Evolutionary conservation across 352 stramenopile species (phyloP), one percentile per base, ranked within the genome.

Genomic region (Pythium dissimile): DNA sequence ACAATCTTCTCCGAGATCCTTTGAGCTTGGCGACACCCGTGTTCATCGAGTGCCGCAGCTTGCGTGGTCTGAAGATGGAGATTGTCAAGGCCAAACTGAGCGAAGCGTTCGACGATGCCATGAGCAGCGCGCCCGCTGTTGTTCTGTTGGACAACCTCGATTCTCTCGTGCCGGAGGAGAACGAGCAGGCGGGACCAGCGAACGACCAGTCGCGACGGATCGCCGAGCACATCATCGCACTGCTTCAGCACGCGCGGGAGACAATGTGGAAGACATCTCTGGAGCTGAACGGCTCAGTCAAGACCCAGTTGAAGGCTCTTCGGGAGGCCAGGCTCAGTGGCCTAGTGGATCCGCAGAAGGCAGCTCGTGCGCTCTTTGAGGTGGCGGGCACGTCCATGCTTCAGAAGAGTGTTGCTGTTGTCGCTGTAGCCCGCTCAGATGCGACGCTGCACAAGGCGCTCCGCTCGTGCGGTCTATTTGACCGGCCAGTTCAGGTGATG

Each of bases 181-280:
- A 86, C 18, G 87, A 96, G 24, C 77, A 83, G 13, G 70, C 63
- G 24, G 80, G 81, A 18, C 64, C 74, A 13, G 79, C 73, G 6
- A 95, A 95, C 42, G 86, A 93, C n/a, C 87, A 96, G 69, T 80
- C 87, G 8, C 76, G 83, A 15, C 84, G 85, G n/a, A 86, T 96
- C 6, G 87, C 85, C 0, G 86, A 95, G 45, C 71, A 86, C 32
- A 35, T 96, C 1, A 66, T 87, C 24, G 73, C 76, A 27, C 52
- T 88, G 18, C 75, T 91, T 64, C 73, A 76, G 27, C 67, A 85
- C 11, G 72, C 62, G 7, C 61, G 57, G 18, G 70, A 84, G 16
- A 67, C 69, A 6, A 88, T 92, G 71, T 77, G 69, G 69, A 85
- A 86, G 41, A 54, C 72, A 5, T 84, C 78, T 23, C 58, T 70